Percentiles rank a stretch among this genome's conserved stretches.
Evolutionary conservation across 2,329 filamentous ascomycete genomes (phyloP).

Genomic region (Fusarium torulosum): DNA sequence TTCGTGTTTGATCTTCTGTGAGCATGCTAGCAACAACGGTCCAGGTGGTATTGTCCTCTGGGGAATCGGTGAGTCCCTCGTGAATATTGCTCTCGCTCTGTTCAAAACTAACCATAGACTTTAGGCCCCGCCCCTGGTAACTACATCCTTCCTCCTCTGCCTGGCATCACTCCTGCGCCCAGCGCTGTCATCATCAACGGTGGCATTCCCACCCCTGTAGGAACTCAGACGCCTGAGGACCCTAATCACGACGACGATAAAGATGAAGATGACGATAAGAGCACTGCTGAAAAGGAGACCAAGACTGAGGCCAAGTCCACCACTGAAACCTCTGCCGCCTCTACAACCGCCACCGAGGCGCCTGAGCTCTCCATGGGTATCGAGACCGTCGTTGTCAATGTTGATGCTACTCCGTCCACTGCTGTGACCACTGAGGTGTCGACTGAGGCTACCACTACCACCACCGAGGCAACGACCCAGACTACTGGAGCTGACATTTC

Average conservation of each 20-base stretch:
- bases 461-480: background rate
- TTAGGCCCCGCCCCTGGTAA: constrained; percentile 7
- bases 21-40: constrained; percentile 9
- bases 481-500: background rate
- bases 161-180: constrained; percentile 8
- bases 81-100: too few species aligned
- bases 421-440: background rate
- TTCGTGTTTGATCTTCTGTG: constrained; percentile 9
- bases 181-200: constrained; percentile 5
- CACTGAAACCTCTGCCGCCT: background rate
- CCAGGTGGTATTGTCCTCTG: constrained; percentile 10
- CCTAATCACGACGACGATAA: background rate
- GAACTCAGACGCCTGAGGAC: constrained; percentile 4
- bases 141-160: constrained; percentile 10
- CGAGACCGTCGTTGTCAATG: background rate
- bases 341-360: background rate
- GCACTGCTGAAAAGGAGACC: constrained; percentile 11
- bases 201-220: constrained; percentile 4
- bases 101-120: background rate
- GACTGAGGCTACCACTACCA: background rate
- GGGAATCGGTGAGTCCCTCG: constrained; percentile 1
- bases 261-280: background rate
- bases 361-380: background rate
- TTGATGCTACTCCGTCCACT: constrained; percentile 5
- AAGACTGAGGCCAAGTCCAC: constrained; percentile 9